Base-by-base conservation (phyloP, 495 filamentous ascomycete genomes). In the Lasiosphaeria miniovina region DNA sequence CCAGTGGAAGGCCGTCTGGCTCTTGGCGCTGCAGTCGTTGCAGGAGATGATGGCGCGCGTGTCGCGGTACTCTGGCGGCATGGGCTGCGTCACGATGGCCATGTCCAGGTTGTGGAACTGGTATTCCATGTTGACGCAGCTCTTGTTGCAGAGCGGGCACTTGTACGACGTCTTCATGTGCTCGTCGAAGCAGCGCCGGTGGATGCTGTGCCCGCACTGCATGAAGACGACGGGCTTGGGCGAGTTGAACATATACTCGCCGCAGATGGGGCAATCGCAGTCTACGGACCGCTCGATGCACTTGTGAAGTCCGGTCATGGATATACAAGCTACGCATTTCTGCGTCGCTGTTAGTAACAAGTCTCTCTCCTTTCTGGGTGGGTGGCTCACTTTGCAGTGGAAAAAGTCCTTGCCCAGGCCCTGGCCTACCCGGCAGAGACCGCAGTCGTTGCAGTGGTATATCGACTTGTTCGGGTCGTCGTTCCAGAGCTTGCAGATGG, bases 211-310 rank as follows among this genome's bases (percentile, higher is more conserved):
- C 8, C 95, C 95, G 73, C 94, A 99, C 48, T 85, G 84, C 88
- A 99, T 92, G 68, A 96, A 95, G 40, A 96, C 91, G 8, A 99
- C 91, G 2, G 86, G 84, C 58, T 86, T 82, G 0, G 90, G 86
- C 17, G 94, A 98, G n/a, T 87, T 91, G 71, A 98, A 98, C 85
- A 99, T 90, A 69, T 96, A 96, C 53, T 96, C 91, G 32, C 90
- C 90, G 69, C 94, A 99, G 60, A 99, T 97, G n/a, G 94, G 94
- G 70, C 94, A 99, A 68, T 97, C 88, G 71, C 91, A 96, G 69
- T 99, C 92, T 5, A 88, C 96, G 11, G 91, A 91, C 32, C 91
- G 83, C 74, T 98, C 95, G 62, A 98, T 91, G 70, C 94, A 99
- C 62, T 89, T 89, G 75, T 99, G 94, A n/a, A 84, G 57, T 61